A percentile compares a stretch with the other conserved stretches of the same genome.
Evolutionary conservation across 352 stramenopile genomes (phyloP).

Genomic region (Globisporangium perplexum): DNA sequence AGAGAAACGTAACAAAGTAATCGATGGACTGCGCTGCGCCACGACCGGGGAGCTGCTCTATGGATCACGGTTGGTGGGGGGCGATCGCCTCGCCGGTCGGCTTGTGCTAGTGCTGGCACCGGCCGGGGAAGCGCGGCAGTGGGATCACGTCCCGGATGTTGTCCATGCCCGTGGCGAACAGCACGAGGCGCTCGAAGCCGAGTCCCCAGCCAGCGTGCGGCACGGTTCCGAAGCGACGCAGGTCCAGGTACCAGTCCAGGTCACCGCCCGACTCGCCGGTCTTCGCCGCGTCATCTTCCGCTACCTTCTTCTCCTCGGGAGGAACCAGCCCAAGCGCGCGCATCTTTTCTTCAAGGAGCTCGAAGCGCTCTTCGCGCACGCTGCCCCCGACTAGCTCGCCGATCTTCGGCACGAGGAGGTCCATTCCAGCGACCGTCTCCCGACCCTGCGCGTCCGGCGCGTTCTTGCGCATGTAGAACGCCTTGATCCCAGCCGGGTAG

Average conservation of each 20-base stretch:
- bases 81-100: neutral
- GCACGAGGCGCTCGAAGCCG: constrained; percentile 97
- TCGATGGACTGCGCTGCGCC: neutral
- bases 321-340: constrained; percentile 36
- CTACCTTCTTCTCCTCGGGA: constrained; percentile 57
- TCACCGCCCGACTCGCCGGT: constrained; percentile 31
- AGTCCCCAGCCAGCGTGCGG: constrained; percentile 97
- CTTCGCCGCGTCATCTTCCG: constrained; percentile 24
- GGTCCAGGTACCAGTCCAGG: constrained; percentile 97
- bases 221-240: constrained; percentile 95
- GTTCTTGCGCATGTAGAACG: constrained; percentile 99
- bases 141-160: constrained; percentile 99
- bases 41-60: neutral
- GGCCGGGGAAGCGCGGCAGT: constrained; percentile 94
- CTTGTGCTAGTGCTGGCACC: constrained; percentile 82
- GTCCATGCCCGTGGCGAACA: constrained; percentile 97
- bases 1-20: neutral
- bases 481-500: constrained; percentile 97
- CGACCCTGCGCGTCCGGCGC: constrained; percentile 60
- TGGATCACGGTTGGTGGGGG: constrained; percentile 5
- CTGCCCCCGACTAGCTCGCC: constrained; percentile 96
- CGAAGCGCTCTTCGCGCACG: constrained; percentile 93
- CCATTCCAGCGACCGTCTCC: constrained; percentile 96
- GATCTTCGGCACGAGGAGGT: constrained; percentile 95
- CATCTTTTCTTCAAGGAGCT: constrained; percentile 84